A percentile compares a stretch with the other conserved stretches of the same genome.
phyloP scores from a whole-genome alignment of 225 moss, liverwort and hornwort species.

The Pseudisothecium myosuroides region DNA sequence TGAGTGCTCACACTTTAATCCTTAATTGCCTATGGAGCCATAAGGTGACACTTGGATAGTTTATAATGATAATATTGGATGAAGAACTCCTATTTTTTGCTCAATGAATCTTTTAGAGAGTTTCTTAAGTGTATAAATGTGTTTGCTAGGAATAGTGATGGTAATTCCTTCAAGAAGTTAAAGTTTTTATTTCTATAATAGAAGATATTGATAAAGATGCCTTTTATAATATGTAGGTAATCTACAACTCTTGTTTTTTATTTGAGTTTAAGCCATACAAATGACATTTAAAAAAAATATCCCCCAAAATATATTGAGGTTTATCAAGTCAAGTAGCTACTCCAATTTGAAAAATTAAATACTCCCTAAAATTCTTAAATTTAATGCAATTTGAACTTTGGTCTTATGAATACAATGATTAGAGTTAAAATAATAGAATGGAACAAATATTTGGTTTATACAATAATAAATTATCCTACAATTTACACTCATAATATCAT shows the following conservation, averaged over 20 bases:
- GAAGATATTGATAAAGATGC: neutral
- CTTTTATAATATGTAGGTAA: neutral
- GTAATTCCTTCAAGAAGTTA: neutral
- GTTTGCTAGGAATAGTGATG: neutral
- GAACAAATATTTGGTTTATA: neutral
- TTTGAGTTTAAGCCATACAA: neutral
- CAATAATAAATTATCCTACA: too few relatives aligned
- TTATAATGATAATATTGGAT: neutral
- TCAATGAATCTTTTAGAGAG: neutral
- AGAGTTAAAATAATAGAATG: neutral
- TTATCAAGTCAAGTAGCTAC: neutral
- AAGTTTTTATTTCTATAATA: neutral
- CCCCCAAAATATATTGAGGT: neutral
- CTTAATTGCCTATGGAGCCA: neutral
- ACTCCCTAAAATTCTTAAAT: neutral
- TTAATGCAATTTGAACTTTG: neutral
- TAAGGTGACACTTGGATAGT: neutral
- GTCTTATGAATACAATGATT: neutral
- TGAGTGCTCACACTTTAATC: neutral
- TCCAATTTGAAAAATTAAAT: neutral
- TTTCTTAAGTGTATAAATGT: neutral
- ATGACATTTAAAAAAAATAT: neutral
- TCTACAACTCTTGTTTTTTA: neutral
- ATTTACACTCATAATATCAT: neutral
- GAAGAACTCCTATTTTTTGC: neutral